A percentile compares a stretch with the other conserved stretches of the same genome.
Evolutionary conservation across 768 basidiomycete species (phyloP).

Genomic region (Naganishia onofrii): DNA sequence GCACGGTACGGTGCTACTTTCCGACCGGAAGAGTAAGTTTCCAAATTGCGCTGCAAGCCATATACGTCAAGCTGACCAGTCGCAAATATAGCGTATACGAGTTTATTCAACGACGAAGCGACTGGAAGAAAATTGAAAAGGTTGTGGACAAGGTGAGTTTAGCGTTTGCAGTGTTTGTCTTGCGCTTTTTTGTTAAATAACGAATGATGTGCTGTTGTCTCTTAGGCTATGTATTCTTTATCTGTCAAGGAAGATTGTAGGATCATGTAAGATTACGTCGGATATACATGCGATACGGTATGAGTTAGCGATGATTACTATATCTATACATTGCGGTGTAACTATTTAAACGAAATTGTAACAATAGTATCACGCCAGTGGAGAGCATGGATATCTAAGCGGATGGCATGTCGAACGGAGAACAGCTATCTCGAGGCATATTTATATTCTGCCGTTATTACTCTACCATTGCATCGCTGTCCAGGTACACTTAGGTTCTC

Average conservation of each 20-base stretch:
- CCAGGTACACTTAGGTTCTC: too few relatives aligned
- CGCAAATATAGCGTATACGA: slow-evolving; percentile 82
- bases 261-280: slow-evolving; percentile 48
- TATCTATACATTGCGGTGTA: too few relatives aligned
- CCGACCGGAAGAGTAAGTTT: slow-evolving; percentile 73
- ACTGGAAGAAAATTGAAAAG: slow-evolving; percentile 99
- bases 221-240: slow-evolving; percentile 48
- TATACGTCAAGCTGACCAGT: neutral
- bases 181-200: neutral
- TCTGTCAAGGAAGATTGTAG: slow-evolving; percentile 81
- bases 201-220: slow-evolving; percentile 27
- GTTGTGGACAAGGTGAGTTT: slow-evolving; percentile 61
- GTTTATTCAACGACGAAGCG: slow-evolving; percentile 86
- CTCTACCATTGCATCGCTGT: too few relatives aligned
- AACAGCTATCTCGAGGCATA: too few relatives aligned
- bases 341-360: too few relatives aligned
- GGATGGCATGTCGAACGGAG: too few relatives aligned
- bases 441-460: too few relatives aligned
- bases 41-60: too few relatives aligned
- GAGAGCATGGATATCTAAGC: too few relatives aligned
- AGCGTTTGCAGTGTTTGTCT: slow-evolving; percentile 20
- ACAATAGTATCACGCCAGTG: too few relatives aligned
- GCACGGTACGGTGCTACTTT: slow-evolving; percentile 93
- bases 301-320: too few relatives aligned
- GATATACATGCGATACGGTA: too few relatives aligned